A percentile compares a stretch with the other conserved stretches of the same genome.
phyloP scores from a whole-genome alignment of 1,139 yeast genomes.

The Zygosaccharomyces pseudobailii region DNA sequence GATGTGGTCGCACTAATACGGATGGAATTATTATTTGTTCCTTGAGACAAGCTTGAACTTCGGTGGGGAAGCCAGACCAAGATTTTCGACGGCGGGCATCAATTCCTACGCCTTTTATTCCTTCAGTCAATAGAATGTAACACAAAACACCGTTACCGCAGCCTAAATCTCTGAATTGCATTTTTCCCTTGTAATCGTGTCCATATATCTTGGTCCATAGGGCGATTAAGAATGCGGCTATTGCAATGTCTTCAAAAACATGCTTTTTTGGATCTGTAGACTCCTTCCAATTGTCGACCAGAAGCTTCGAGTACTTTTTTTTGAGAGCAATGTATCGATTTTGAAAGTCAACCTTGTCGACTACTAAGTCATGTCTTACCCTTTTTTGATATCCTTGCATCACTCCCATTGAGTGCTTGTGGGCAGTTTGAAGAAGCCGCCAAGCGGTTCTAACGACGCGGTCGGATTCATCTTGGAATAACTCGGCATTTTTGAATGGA shows the following conservation, averaged over 20 bases:
- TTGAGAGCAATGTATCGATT: constrained; percentile 75
- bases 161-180: constrained; percentile 84
- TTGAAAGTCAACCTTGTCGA: constrained; percentile 77
- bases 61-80: constrained; percentile 69
- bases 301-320: constrained; percentile 68
- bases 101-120: constrained; percentile 75
- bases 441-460: constrained; percentile 78
- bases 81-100: constrained; percentile 90
- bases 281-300: constrained; percentile 87
- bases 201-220: constrained; percentile 65
- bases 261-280: constrained; percentile 93
- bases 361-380: constrained; percentile 83
- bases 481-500: constrained; percentile 46
- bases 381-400: constrained; percentile 82
- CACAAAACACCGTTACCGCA: constrained; percentile 94
- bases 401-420: constrained; percentile 78
- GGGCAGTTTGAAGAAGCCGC: constrained; percentile 71
- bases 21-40: constrained; percentile 83
- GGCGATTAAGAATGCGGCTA: constrained; percentile 92
- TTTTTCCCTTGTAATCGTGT: constrained; percentile 38
- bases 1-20: constrained; percentile 62
- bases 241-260: constrained; percentile 93
- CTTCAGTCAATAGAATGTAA: constrained; percentile 70
- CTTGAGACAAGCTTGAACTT: constrained; percentile 51
- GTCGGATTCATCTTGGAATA: constrained; percentile 39